Percentiles rank a stretch among this genome's conserved stretches.
Conservation (phyloP, 768 basidiomycete genomes). For the Obba rivulosa region DNA sequence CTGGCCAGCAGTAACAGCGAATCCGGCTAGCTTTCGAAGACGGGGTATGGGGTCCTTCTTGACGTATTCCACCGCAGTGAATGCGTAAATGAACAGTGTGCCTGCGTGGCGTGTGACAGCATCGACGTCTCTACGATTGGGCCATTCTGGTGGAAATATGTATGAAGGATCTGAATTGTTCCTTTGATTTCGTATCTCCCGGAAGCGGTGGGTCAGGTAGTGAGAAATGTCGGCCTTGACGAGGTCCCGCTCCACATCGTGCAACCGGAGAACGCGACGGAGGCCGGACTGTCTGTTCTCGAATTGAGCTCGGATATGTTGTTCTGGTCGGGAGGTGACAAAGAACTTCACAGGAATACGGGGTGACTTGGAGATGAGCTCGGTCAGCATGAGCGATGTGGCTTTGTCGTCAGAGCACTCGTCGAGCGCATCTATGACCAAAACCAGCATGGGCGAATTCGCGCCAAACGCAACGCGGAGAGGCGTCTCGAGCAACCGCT, state of each 20-base stretch:
- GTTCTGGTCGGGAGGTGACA: not conserved
- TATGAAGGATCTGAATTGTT: no score
- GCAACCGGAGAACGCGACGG: not conserved
- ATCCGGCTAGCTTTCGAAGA: no score
- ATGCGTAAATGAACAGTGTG: no score
- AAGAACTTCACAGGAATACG: not conserved
- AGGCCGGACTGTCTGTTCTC: not conserved
- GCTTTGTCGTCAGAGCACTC: conserved; percentile 19
- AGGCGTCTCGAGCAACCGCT: conserved; percentile 3
- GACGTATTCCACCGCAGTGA: no score
- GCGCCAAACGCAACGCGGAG: conserved; percentile 6
- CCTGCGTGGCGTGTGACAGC: no score
- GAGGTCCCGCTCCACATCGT: not conserved
- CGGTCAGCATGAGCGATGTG: not conserved
- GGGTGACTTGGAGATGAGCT: not conserved
- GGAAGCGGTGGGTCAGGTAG: not conserved
- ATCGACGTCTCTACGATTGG: no score
- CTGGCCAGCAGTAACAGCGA: no score
- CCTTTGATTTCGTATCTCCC: not conserved
- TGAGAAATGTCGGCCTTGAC: not conserved
- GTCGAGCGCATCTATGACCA: conserved; percentile 33
- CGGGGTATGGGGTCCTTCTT: no score
- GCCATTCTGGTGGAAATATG: no score
- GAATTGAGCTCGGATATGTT: not conserved
- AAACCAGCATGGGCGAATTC: not conserved